Evolutionary conservation across 768 basidiomycete species (phyloP), one percentile per base, ranked within the genome.

Genomic region (Coprinopsis sp.): DNA sequence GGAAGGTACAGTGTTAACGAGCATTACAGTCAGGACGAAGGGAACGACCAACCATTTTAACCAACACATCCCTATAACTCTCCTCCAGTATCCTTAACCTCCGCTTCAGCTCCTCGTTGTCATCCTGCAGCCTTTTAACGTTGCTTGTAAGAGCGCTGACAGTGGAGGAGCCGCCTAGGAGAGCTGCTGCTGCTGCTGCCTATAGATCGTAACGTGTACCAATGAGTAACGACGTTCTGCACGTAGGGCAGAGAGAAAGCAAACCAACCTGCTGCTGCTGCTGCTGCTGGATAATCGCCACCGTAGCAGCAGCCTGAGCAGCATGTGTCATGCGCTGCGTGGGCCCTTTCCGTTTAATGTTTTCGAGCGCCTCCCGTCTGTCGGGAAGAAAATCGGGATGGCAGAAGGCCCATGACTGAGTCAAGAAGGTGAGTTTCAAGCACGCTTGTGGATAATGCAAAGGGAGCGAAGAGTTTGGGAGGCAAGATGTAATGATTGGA

Each of bases 321-420:
- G 53, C 70, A 59, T 68, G 70, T n/a, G 64, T 64, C 56, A 76
- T 77, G 33, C 77, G 74, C 50, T 73, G 72, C 13, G 78, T 67
- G 21, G 77, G 76, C 21, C 78, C 76, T 63, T 79, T 79, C 47
- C 78, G 73, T n/a, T n/a, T n/a, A n/a, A n/a, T n/a, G n/a, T n/a
- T n/a, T n/a, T n/a, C n/a, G n/a, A n/a, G n/a, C n/a, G n/a, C n/a
- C n/a, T n/a, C n/a, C n/a, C n/a, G n/a, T n/a, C n/a, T n/a, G n/a
- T n/a, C n/a, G n/a, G n/a, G n/a, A n/a, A n/a, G n/a, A n/a, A n/a
- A n/a, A n/a, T n/a, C n/a, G n/a, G n/a, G n/a, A n/a, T 79, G 77
- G n/a, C 74, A 69, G 54, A 79, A 79, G 1, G 74, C 78, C 78
- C 77, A 79, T 56, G 70, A 73, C 73, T 77, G 49, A 11, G n/a